Evolutionary conservation across 2,329 filamentous ascomycete species (phyloP).

Genomic region (Magnaporthiopsis incrustans): DNA sequence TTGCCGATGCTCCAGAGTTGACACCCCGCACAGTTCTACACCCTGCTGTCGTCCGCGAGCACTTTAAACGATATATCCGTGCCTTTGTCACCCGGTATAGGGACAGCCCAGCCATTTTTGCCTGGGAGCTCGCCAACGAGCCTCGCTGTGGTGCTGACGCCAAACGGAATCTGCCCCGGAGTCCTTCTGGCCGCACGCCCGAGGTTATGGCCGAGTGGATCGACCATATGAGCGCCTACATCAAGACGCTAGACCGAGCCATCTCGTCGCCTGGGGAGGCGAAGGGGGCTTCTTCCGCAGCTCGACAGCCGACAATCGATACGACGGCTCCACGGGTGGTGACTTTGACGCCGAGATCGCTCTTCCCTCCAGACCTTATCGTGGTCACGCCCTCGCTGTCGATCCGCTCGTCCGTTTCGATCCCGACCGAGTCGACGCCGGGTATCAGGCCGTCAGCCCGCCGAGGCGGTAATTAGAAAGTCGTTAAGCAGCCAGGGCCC

Average conservation of each 20-base stretch:
- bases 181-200: not conserved
- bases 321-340: conserved; percentile 5
- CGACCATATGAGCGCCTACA: conserved; percentile 7
- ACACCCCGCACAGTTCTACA: not conserved
- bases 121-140: conserved; percentile 47
- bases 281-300: conserved; percentile 28
- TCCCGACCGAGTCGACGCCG: too few species aligned
- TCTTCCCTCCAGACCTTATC: too few species aligned
- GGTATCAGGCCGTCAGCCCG: too few species aligned
- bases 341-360: conserved; percentile 8
- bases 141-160: conserved; percentile 38
- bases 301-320: not conserved
- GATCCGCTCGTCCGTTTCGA: too few species aligned
- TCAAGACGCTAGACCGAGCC: conserved; percentile 24
- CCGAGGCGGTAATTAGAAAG: too few species aligned
- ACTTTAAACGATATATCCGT: not conserved
- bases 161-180: not conserved
- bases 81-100: conserved; percentile 29
- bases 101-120: conserved; percentile 38
- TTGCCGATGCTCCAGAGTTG: not conserved
- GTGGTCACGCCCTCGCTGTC: too few species aligned
- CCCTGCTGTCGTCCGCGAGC: not conserved
- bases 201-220: not conserved
- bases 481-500: too few species aligned
- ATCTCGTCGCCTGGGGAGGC: conserved; percentile 58